Conservation (phyloP, 2,329 filamentous ascomycete species). For the Colletotrichum cereale region DNA sequence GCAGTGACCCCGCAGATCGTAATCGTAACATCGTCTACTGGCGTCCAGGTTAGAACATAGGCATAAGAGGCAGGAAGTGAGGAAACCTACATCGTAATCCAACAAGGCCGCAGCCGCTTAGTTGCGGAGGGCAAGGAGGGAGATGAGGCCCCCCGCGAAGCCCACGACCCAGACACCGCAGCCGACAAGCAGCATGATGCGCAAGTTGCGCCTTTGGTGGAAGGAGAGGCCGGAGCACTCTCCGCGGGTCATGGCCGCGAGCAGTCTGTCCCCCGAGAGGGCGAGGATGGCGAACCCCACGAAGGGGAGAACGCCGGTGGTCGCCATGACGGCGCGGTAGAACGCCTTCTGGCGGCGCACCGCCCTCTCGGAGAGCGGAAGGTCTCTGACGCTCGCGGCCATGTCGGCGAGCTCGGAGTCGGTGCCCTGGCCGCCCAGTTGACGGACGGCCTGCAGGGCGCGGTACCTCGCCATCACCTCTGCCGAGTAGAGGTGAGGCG, state of each 20-base stretch:
- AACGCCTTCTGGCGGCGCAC: conserved; percentile 20
- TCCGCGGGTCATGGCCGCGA: conserved; percentile 22
- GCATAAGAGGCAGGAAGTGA: no score
- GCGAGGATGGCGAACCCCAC: conserved; percentile 17
- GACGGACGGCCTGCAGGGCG: conserved; percentile 20
- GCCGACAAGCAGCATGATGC: conserved; percentile 29
- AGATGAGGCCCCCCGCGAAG: conserved; percentile 12
- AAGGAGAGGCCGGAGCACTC: conserved; percentile 37
- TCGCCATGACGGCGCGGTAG: conserved; percentile 20
- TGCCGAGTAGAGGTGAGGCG: conserved; percentile 21
- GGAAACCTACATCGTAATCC: conserved; percentile 20
- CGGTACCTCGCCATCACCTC: conserved; percentile 19
- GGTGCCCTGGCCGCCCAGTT: conserved; percentile 28
- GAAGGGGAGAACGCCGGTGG: conserved; percentile 19
- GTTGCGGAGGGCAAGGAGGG: conserved; percentile 12
- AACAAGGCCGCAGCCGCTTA: conserved; percentile 1
- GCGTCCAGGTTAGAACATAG: neutral
- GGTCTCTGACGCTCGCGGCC: conserved; percentile 17
- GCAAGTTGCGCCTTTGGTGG: conserved; percentile 30
- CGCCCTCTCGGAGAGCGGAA: conserved; percentile 19
- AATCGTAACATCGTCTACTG: neutral
- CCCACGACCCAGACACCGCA: conserved; percentile 26
- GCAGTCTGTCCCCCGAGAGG: conserved; percentile 11
- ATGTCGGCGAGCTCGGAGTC: conserved; percentile 37
- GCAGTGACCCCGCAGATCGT: conserved; percentile 24